Evolutionary conservation across 768 basidiomycete genomes (phyloP).

Genomic region (Omphalotus guepiniiformis): DNA sequence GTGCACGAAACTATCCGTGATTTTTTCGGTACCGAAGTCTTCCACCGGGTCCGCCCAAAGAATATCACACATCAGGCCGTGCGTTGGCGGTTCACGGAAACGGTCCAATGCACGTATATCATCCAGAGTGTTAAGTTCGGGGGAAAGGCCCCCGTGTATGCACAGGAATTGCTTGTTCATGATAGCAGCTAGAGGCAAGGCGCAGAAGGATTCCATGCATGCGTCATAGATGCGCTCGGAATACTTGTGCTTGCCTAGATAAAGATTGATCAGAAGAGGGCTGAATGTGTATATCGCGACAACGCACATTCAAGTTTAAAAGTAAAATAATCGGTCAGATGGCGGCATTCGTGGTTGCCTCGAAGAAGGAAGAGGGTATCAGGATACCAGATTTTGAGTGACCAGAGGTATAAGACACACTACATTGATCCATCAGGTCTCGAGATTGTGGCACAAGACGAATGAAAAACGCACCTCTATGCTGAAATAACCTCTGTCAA

Average conservation of each 20-base stretch:
- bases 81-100: conserved; percentile 96
- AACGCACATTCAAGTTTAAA: conserved; percentile 95
- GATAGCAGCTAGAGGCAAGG: conserved; percentile 89
- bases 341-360: conserved; percentile 98
- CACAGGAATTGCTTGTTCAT: conserved; percentile 99
- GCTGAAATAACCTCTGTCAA: conserved; percentile 91
- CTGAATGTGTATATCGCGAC: conserved; percentile 1
- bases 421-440: conserved; percentile 29
- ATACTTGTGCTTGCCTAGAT: conserved; percentile 95
- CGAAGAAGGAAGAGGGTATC: conserved; percentile 94
- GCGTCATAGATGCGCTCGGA: conserved; percentile 95
- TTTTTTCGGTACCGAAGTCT: conserved; percentile 95
- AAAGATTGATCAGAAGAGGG: conserved; percentile 2
- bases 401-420: conserved; percentile 98
- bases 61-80: conserved; percentile 98
- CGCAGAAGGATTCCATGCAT: conserved; percentile 97
- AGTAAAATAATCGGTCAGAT: conserved; percentile 97
- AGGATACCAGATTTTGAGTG: conserved; percentile 99
- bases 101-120: conserved; percentile 95
- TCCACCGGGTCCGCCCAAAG: conserved; percentile 98
- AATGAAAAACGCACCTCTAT: conserved; percentile 61
- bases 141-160: conserved; percentile 95
- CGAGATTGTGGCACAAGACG: conserved; percentile 4
- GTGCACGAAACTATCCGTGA: conserved; percentile 84
- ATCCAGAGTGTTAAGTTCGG: conserved; percentile 92